Conservation (phyloP, 352 stramenopile genomes). For the Globisporangium nodosum region DNA sequence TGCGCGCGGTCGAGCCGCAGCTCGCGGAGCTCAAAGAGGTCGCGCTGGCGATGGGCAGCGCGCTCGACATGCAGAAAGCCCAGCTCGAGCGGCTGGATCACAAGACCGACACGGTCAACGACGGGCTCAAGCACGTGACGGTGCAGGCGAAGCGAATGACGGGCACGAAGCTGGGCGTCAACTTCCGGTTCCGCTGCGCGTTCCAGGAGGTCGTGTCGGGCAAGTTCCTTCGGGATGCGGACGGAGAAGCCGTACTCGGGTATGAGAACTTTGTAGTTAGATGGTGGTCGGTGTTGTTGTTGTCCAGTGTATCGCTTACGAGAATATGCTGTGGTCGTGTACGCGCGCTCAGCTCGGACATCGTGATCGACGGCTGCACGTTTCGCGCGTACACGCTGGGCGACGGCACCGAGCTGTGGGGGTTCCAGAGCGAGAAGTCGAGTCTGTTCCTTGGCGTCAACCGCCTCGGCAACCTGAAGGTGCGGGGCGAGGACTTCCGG, state of each 20-base stretch:
- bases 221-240: slow-evolving; percentile 49
- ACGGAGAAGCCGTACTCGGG: slow-evolving; percentile 55
- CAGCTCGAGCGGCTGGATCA: slow-evolving; percentile 55
- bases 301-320: neutral
- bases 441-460: slow-evolving; percentile 71
- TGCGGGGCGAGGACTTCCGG: slow-evolving; percentile 47
- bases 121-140: slow-evolving; percentile 65
- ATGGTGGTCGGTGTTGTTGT: neutral
- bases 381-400: slow-evolving; percentile 73
- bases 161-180: slow-evolving; percentile 25
- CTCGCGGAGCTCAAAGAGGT: slow-evolving; percentile 63
- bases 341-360: slow-evolving; percentile 38
- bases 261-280: slow-evolving; percentile 12
- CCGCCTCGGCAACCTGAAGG: slow-evolving; percentile 58
- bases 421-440: slow-evolving; percentile 68
- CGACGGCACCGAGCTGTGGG: slow-evolving; percentile 75
- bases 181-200: slow-evolving; percentile 63
- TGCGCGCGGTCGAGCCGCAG: slow-evolving; percentile 48
- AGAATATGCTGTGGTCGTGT: neutral
- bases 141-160: slow-evolving; percentile 57
- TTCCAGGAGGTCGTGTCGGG: slow-evolving; percentile 52
- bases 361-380: slow-evolving; percentile 50
- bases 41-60: slow-evolving; percentile 49
- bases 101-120: slow-evolving; percentile 58
- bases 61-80: slow-evolving; percentile 54